These are phyloP conservation scores for Tricladium varicosporioides DNA, from an alignment of 2,329 filamentous ascomycete genomes.

Conservation along the genomic window DNA sequence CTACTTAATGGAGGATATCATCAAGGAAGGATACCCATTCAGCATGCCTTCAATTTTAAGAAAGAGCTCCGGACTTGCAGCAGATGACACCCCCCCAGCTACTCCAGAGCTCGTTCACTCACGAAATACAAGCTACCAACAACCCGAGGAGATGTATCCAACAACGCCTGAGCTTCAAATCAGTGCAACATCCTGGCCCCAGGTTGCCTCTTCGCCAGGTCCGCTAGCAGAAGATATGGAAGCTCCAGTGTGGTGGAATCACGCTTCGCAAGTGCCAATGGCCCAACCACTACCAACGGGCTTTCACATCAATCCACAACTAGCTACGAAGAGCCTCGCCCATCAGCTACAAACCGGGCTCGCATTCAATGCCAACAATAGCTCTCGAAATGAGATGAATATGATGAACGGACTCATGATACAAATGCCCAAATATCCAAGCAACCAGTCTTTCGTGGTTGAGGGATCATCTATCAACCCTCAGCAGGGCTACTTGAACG, in stretches of 20 bases:
- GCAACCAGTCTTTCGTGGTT: constrained; percentile 25
- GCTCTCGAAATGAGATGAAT: constrained; percentile 16
- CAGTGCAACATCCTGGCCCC: constrained; percentile 25
- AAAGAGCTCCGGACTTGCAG: constrained; percentile 19
- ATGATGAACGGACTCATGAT: constrained; percentile 30
- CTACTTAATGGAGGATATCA: neutral
- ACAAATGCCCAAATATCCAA: constrained; percentile 25
- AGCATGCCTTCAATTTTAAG: constrained; percentile 14
- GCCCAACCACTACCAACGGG: constrained; percentile 28
- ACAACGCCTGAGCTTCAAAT: constrained; percentile 26
- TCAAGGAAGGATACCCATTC: neutral
- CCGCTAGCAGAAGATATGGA: constrained; percentile 11
- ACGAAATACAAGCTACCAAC: constrained; percentile 21
- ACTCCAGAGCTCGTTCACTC: constrained; percentile 27
- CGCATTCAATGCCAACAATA: constrained; percentile 20
- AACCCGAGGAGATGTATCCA: constrained; percentile 17
- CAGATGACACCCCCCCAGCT: constrained; percentile 25
- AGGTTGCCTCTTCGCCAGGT: constrained; percentile 18
- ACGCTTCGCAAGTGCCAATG: constrained; percentile 26
- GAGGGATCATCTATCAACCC: constrained; percentile 16
- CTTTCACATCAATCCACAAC: constrained; percentile 27
- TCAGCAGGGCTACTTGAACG: constrained; percentile 19
- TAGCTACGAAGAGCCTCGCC: constrained; percentile 28
- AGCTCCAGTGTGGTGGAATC: constrained; percentile 31
- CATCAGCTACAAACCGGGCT: constrained; percentile 31